Evolutionary conservation across 2,329 filamentous ascomycete species (phyloP).

Genomic region (Lachnum nothofagi): DNA sequence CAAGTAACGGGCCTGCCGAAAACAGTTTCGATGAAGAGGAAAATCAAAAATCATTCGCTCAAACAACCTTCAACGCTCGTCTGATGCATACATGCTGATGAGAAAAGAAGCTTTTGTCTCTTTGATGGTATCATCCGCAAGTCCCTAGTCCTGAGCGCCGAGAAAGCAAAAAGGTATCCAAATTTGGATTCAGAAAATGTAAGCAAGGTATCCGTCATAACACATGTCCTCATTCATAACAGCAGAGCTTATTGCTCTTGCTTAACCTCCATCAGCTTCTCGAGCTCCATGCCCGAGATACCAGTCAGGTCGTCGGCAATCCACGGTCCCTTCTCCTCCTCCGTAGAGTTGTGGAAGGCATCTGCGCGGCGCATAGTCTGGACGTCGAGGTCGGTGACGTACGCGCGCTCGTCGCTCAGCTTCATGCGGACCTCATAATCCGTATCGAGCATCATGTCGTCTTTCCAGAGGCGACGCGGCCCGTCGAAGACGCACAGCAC

Average conservation of each 20-base stretch:
- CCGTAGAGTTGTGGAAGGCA: slow-evolving; percentile 71
- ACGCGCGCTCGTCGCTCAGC: slow-evolving; percentile 57
- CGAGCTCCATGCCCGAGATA: slow-evolving; percentile 55
- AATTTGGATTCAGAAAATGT: background rate
- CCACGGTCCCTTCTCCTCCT: slow-evolving; percentile 85
- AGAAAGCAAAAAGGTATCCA: slow-evolving; percentile 8
- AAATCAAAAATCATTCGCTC: slow-evolving; percentile 4
- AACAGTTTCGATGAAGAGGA: slow-evolving; percentile 4
- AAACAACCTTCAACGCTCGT: slow-evolving; percentile 7
- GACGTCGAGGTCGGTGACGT: slow-evolving; percentile 89
- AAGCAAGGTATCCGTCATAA: slow-evolving; percentile 1
- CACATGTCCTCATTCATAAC: background rate
- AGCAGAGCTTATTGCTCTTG: slow-evolving; percentile 18
- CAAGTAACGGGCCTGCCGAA: slow-evolving; percentile 20
- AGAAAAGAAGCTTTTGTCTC: slow-evolving; percentile 22
- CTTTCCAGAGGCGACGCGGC: slow-evolving; percentile 81
- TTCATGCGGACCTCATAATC: slow-evolving; percentile 89
- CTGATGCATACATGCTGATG: slow-evolving; percentile 15
- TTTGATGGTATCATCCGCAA: slow-evolving; percentile 24
- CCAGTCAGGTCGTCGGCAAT: slow-evolving; percentile 65
- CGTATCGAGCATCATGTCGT: slow-evolving; percentile 97
- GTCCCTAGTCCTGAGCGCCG: slow-evolving; percentile 15
- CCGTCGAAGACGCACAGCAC: slow-evolving; percentile 92
- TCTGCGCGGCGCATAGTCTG: slow-evolving; percentile 85
- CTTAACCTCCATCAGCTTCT: slow-evolving; percentile 51